Conservation (phyloP, 1,284 basidiomycete species). For the Cryptococcus amylolentus region DNA sequence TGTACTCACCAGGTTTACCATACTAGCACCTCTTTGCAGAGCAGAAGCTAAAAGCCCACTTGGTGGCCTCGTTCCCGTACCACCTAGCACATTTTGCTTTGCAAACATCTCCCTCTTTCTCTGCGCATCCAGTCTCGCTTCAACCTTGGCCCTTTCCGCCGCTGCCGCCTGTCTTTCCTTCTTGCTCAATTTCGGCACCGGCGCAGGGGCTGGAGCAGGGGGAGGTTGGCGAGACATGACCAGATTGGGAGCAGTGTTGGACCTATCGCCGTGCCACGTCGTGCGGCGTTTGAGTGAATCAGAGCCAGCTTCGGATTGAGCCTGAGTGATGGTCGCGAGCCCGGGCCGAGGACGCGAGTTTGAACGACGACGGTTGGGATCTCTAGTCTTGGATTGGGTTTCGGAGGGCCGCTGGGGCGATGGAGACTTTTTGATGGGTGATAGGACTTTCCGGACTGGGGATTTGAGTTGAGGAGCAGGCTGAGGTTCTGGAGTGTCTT, state of each 20-base stretch:
- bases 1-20: constrained; percentile 39
- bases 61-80: not conserved
- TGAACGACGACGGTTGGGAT: constrained; percentile 5
- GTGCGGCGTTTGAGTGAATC: constrained; percentile 5
- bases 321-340: constrained; percentile 1
- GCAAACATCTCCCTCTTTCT: constrained; percentile 47
- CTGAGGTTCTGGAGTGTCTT: not conserved
- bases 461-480: too few relatives aligned
- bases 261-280: constrained; percentile 3
- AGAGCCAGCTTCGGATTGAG: constrained; percentile 5
- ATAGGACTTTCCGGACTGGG: too few relatives aligned
- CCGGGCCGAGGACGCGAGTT: constrained; percentile 6
- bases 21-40: constrained; percentile 41
- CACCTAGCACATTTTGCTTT: constrained; percentile 40
- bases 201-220: constrained; percentile 32
- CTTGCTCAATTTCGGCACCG: constrained; percentile 31
- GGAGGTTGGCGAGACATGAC: constrained; percentile 9
- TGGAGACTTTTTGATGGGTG: not conserved
- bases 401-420: not conserved
- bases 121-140: constrained; percentile 40
- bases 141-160: constrained; percentile 34
- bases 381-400: not conserved
- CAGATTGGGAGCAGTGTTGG: not conserved
- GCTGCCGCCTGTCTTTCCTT: constrained; percentile 29
- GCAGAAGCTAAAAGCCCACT: constrained; percentile 36